Conservation (phyloP, 352 stramenopile genomes). For the Pythium coloratum region DNA sequence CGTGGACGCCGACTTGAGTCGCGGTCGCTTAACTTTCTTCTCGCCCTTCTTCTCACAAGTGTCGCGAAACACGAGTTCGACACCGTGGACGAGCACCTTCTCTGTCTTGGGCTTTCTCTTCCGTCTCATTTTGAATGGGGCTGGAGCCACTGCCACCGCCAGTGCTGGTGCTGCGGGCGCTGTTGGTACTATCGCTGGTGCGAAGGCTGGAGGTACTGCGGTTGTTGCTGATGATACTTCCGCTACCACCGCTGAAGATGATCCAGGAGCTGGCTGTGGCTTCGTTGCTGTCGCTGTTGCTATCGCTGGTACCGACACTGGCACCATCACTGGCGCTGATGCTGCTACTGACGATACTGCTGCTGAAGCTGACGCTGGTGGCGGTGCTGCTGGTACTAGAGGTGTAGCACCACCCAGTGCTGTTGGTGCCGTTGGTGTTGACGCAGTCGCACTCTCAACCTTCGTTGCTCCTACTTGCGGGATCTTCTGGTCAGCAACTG, state of each 20-base stretch:
- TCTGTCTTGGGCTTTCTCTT: conserved; percentile 55
- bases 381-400: neutral
- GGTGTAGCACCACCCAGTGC: conserved; percentile 8
- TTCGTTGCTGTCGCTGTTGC: neutral
- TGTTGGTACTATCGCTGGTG: neutral
- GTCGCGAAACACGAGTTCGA: conserved; percentile 49
- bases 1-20: conserved; percentile 1
- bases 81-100: conserved; percentile 44
- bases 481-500: neutral
- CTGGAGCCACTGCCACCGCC: neutral
- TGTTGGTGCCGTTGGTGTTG: conserved; percentile 27
- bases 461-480: neutral
- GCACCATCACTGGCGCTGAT: conserved; percentile 3
- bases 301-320: neutral
- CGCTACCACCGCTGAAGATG: no score
- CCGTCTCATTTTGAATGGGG: conserved; percentile 23
- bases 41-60: conserved; percentile 61
- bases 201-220: no score
- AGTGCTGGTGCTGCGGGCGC: neutral
- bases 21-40: conserved; percentile 55
- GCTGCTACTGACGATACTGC: neutral
- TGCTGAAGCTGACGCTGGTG: neutral
- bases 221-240: no score
- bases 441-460: no score
- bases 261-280: no score